A percentile compares a stretch with the other conserved stretches of the same genome.
Evolutionary conservation across 306 rosid genomes (phyloP).

Genomic region (Acmispon strigosus): DNA sequence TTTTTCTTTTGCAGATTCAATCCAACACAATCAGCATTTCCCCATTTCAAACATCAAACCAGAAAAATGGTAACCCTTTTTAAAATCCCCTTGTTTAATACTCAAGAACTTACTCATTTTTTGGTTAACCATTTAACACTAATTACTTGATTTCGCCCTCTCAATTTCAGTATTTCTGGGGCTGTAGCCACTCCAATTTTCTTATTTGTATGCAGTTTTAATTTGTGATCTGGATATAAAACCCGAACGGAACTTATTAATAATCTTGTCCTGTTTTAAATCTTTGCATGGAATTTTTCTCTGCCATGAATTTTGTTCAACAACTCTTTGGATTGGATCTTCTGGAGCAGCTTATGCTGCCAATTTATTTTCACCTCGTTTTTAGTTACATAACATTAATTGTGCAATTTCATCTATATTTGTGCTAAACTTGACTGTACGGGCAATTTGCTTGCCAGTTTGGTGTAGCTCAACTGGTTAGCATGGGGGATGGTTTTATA

Average conservation of each 20-base stretch:
- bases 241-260: background rate
- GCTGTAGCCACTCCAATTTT: background rate
- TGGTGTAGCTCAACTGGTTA: background rate
- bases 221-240: constrained; percentile 18
- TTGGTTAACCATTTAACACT: background rate
- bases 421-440: background rate
- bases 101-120: background rate
- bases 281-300: background rate
- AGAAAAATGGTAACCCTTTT: constrained; percentile 27
- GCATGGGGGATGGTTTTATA: background rate
- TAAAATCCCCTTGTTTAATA: background rate
- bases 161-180: background rate
- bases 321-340: background rate
- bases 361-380: background rate
- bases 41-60: background rate
- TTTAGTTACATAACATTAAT: background rate
- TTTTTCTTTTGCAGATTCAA: constrained; percentile 24
- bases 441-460: background rate
- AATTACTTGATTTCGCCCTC: background rate
- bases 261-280: background rate
- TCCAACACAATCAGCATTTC: background rate
- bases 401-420: background rate
- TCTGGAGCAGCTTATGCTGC: background rate
- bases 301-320: background rate
- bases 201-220: background rate